Evolutionary conservation across 2,329 filamentous ascomycete genomes (phyloP), one percentile per base, ranked within the genome.

Genomic region (Aureobasidium sp.): DNA sequence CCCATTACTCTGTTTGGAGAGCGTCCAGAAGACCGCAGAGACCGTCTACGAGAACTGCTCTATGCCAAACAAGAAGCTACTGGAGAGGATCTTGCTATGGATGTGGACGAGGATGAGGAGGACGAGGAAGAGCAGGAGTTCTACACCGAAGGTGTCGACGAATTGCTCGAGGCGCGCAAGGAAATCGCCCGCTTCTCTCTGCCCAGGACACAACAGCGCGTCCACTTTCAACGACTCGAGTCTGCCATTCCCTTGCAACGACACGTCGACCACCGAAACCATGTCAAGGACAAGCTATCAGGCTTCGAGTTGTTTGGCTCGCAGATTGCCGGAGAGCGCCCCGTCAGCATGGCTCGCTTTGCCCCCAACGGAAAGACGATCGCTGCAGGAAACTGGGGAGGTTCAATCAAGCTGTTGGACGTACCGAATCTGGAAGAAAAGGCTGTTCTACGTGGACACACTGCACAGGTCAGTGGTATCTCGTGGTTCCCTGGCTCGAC

Each of bases 1-100:
- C 94, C 94, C 12, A 86, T 97, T 61, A 99, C 93, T 0, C 81
- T 97, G 0, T 99, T 99, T 67, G 94, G 92, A 63, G 94, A 99
- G 77, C 90, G 90, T 0, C 87, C 87, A 1, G 86, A 84, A 29
- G 93, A 97, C 69, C 82, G 94, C 63, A 83, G 95, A 77, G 92
- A 96, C 71, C 85, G 94, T 66, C 75, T 99, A 69, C 85, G 94
- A 66, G 89, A 91, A 69, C 78, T 97, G 31, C 78, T 99, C 66
- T 68, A 72, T 47, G 86, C 87, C 2, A 85, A 87, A 57, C 83
- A 91, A 66, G 85, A 82, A 58, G 86, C 87, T 67, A 78, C 67
- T 2, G 77, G 66, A 24, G 73, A 27, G 47, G 87, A 90, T 71
- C 70, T 78, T 22, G 76, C 78, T 48, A 86, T 86, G 62, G 72